Conservation (phyloP, 73 alveolate genomes). For the Loxodes magnus region DNA sequence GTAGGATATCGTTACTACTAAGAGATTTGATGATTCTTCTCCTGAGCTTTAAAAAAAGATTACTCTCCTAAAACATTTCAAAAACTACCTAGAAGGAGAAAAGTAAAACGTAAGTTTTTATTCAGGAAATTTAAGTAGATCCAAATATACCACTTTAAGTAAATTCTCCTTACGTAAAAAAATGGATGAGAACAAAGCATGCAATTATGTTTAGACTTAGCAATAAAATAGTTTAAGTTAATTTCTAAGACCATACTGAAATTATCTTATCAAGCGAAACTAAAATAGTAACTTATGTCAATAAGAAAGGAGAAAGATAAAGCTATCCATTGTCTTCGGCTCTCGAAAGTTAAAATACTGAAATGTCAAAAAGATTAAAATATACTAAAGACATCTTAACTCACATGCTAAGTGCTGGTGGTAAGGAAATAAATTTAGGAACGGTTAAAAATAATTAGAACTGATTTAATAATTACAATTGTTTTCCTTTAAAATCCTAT, state of each 20-base stretch:
- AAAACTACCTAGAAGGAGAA: constrained; percentile 61
- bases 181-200: constrained; percentile 77
- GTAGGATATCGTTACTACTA: constrained; percentile 34
- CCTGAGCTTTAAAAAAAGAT: constrained; percentile 79
- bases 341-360: constrained; percentile 61
- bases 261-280: constrained; percentile 65
- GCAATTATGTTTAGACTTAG: constrained; percentile 83
- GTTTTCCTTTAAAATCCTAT: too few relatives aligned
- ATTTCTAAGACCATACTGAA: constrained; percentile 87
- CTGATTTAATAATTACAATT: too few relatives aligned
- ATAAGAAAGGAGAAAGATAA: constrained; percentile 68
- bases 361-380: constrained; percentile 77
- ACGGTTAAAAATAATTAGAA: too few relatives aligned
- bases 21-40: constrained; percentile 64
- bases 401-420: too few relatives aligned
- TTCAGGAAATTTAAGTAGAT: constrained; percentile 12
- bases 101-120: constrained; percentile 21
- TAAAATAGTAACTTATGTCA: constrained; percentile 73
- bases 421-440: too few relatives aligned
- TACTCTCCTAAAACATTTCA: constrained; percentile 77
- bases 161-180: constrained; percentile 44
- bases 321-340: constrained; percentile 61
- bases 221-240: constrained; percentile 78
- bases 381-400: constrained; percentile 82
- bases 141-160: too few relatives aligned